These are phyloP conservation scores for Angomonas ambiguus DNA, from an alignment of 208 protist species.

Conservation along the genomic window DNA sequence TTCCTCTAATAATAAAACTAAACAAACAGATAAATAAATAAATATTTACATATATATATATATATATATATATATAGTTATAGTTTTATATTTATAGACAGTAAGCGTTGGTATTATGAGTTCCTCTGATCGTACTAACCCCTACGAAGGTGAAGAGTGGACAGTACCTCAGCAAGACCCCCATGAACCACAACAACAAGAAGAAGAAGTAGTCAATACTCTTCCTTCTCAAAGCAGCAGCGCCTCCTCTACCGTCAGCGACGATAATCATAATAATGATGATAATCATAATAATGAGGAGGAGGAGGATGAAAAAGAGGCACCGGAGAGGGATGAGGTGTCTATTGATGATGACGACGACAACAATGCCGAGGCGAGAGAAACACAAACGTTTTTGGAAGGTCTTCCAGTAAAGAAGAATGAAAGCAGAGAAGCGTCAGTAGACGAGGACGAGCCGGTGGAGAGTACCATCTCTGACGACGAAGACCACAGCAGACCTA, in stretches of 20 bases:
- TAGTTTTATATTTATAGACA: too few species aligned
- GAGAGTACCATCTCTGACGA: background rate
- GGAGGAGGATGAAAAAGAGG: too few species aligned
- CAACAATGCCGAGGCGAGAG: too few species aligned
- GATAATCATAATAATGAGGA: background rate
- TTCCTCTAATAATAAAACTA: background rate
- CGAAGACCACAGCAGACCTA: background rate
- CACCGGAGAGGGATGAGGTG: too few species aligned
- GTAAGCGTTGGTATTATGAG: too few species aligned
- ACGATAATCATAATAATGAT: background rate
- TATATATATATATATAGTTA: background rate
- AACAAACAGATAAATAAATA: background rate
- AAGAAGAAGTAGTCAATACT: background rate
- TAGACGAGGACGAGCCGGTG: too few species aligned
- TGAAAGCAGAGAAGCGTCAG: too few species aligned
- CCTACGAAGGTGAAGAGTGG: too few species aligned
- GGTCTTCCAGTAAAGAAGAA: background rate
- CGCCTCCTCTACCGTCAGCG: background rate
- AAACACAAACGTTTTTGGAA: background rate
- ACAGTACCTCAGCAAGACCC: too few species aligned
- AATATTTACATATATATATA: constrained; percentile 1
- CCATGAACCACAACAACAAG: background rate
- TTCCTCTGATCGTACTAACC: too few species aligned
- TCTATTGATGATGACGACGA: too few species aligned
- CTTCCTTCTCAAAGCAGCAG: background rate